Conservation (phyloP, 495 filamentous ascomycete genomes). For the Podospora didyma region DNA sequence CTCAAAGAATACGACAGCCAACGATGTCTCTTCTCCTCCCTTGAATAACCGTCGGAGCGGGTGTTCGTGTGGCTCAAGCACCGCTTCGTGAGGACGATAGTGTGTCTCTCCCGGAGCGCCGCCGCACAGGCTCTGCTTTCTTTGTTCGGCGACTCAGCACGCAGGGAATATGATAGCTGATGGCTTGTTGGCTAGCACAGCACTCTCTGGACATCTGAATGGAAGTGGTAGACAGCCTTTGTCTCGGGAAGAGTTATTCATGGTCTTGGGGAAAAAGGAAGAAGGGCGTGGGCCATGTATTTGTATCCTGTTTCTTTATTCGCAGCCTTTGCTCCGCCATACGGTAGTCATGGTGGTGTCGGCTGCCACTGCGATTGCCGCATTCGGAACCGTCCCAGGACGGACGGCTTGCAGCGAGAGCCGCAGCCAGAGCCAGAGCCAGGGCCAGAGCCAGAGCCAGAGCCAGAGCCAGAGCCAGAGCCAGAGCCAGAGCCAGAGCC, state of each 20-base stretch:
- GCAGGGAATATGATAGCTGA: neutral
- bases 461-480: no score
- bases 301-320: slow-evolving; percentile 33
- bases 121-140: slow-evolving; percentile 7
- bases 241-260: slow-evolving; percentile 23
- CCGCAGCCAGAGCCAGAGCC: no score
- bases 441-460: no score
- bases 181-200: neutral
- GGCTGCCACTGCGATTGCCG: neutral
- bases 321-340: neutral
- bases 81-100: slow-evolving; percentile 5
- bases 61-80: slow-evolving; percentile 6
- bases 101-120: slow-evolving; percentile 7
- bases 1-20: slow-evolving; percentile 2
- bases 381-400: neutral
- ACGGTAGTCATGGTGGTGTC: neutral
- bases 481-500: no score
- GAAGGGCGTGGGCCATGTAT: slow-evolving; percentile 19
- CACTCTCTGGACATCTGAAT: slow-evolving; percentile 13
- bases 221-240: slow-evolving; percentile 24
- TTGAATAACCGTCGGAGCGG: slow-evolving; percentile 1
- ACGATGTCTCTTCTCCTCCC: slow-evolving; percentile 1
- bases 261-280: slow-evolving; percentile 16
- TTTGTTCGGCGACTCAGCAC: slow-evolving; percentile 9
- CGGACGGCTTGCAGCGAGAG: neutral